Evolutionary conservation across 106 monocot species (phyloP).

Genomic region (Phalaenopsis aphrodite): DNA sequence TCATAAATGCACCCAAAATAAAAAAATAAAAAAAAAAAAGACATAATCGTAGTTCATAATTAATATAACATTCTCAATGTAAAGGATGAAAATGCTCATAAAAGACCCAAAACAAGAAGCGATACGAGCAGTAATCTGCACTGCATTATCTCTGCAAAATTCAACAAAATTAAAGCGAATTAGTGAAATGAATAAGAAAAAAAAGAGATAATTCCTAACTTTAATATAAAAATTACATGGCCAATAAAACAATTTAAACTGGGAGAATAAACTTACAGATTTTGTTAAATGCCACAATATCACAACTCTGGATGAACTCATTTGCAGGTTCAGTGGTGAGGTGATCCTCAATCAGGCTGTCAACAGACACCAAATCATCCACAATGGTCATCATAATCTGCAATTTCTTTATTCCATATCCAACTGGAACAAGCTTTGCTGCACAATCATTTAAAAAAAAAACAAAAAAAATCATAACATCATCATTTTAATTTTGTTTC

Average conservation of each 20-base stretch:
- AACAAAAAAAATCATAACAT: too few species aligned
- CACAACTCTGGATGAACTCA: slow-evolving; percentile 93
- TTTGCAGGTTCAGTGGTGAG: slow-evolving; percentile 66
- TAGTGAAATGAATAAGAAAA: background rate
- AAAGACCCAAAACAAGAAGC: too few species aligned
- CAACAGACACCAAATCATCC: slow-evolving; percentile 88
- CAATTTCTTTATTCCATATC: slow-evolving; percentile 96
- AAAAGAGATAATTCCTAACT: background rate
- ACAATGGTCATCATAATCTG: slow-evolving; percentile 96
- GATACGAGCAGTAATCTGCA: background rate
- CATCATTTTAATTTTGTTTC: too few species aligned
- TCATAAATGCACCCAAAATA: too few species aligned
- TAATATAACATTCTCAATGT: too few species aligned
- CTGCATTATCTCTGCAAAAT: background rate
- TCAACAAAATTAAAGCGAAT: background rate
- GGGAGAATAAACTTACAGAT: slow-evolving; percentile 41
- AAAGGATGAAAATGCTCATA: too few species aligned
- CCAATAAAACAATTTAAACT: background rate
- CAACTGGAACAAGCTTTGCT: slow-evolving; percentile 93
- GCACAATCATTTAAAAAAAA: slow-evolving; percentile 9
- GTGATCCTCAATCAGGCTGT: slow-evolving; percentile 65
- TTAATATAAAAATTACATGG: background rate
- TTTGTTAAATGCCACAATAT: slow-evolving; percentile 95
- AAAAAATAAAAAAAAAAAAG: too few species aligned
- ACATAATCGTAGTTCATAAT: too few species aligned